Base-by-base conservation (phyloP, 371 early-diverging fungal species). In the Circinella umbellata region DNA sequence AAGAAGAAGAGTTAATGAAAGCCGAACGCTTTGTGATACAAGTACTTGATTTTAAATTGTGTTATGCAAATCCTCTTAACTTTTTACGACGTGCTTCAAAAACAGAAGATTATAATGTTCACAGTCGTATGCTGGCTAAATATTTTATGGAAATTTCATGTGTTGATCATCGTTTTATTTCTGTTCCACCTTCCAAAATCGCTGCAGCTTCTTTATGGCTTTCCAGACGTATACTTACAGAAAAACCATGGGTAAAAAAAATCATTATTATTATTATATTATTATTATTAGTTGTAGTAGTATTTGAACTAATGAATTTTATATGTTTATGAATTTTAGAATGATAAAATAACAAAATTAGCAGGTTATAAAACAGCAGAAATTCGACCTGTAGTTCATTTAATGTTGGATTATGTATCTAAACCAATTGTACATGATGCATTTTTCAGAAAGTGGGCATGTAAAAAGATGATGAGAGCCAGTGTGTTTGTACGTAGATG, bases 91-190 rank as follows among this genome's bases (percentile, higher is more conserved):
- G 98, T 36, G 82, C 88, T 69, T 92, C 94, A 61, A 96, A 95
- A 80, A 94, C 93, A 17, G 97, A 96, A 69, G 76, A 88, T 61
- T 95, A 95, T 76, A 94, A 98, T 72, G 82, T 92, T 48, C 92
- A 92, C 74, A 92, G 93, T 20, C 90, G 99, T 61, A 95, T 93
- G 8, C 77, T 99, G 15, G 98, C 97, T 11, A 98, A 98, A 79
- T 99, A 98, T 78, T 88, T 99, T 66, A 91, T 99, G 91, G 99
- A 99, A 84, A 86, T 98, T 6, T 87, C 95, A 15, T 83, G 95
- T 14, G 76, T 99, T 27, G 96, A 98, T 78, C 90, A 96, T 69
- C 80, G 86, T 18, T 94, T 98, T 71, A 78, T 98, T 55, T 69
- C 69, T 39, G 89, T 81, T 36, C 79, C 89, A 15, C 95, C 98